phyloP scores from a whole-genome alignment of 2,329 filamentous ascomycete species.

The Juglanconis sp. region DNA sequence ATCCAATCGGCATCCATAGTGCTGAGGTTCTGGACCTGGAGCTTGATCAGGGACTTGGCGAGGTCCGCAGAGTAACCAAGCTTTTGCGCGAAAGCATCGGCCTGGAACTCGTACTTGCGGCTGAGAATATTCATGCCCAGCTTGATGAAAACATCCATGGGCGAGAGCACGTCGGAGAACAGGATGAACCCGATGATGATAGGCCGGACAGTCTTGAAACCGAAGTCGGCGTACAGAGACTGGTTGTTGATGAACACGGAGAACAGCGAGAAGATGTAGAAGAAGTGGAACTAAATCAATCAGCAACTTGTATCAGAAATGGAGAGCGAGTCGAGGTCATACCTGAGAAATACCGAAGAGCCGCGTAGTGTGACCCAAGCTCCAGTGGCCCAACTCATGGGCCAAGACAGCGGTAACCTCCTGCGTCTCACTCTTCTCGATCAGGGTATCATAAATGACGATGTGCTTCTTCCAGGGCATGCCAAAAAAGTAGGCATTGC shows the following conservation, averaged over 20 bases:
- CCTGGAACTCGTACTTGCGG: slow-evolving; percentile 93
- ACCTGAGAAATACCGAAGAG: slow-evolving; percentile 84
- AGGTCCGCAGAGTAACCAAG: slow-evolving; percentile 84
- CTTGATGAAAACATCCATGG: slow-evolving; percentile 93
- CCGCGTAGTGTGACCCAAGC: slow-evolving; percentile 88
- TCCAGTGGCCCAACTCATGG: slow-evolving; percentile 97
- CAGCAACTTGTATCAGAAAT: slow-evolving; percentile 19
- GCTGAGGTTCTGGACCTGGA: slow-evolving; percentile 96
- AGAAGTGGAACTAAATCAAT: slow-evolving; percentile 72
- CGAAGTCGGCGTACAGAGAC: slow-evolving; percentile 87
- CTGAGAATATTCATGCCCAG: slow-evolving; percentile 94
- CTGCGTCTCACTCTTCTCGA: slow-evolving; percentile 88
- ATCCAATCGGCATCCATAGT: slow-evolving; percentile 99
- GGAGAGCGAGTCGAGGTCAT: slow-evolving; percentile 26
- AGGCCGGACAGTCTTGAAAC: slow-evolving; percentile 77
- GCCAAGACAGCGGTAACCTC: slow-evolving; percentile 94
- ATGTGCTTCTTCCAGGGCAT: slow-evolving; percentile 99
- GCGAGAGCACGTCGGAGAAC: slow-evolving; percentile 93
- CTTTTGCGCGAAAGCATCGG: slow-evolving; percentile 81
- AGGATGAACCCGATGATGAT: slow-evolving; percentile 97
- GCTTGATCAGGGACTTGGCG: slow-evolving; percentile 85
- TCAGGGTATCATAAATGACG: slow-evolving; percentile 96
- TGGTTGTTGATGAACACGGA: slow-evolving; percentile 95
- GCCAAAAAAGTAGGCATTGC: slow-evolving; percentile 94
- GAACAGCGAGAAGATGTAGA: slow-evolving; percentile 96